Evolutionary conservation across 768 basidiomycete species (phyloP), one percentile per base, ranked within the genome.

Genomic region (Tylopilus vinaceipallidus): DNA sequence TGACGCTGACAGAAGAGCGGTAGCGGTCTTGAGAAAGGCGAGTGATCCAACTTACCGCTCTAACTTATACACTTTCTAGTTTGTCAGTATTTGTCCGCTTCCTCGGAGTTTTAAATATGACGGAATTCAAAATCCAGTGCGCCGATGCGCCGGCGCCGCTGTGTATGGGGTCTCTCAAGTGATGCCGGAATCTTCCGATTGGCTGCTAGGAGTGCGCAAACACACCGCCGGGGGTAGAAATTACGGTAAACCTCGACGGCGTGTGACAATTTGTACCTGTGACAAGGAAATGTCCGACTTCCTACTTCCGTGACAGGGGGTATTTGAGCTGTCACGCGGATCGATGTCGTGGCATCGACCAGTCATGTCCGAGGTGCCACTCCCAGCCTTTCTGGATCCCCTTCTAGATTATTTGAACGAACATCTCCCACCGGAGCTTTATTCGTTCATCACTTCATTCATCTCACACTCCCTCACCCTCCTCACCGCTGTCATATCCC

Each of bases 381-480:
- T 82, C 23, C 78, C 78, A n/a, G 71, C 66, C 20, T 63, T 82
- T 45, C 63, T 88, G 49, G 76, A 79, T 51, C 77, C 79, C 14
- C 29, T 82, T 2, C 73, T 90, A 33, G 62, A 75, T 6, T 83
- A 75, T 59, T 67, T 89, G 22, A 67, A 75, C 19, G 76, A 78
- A 9, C 68, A 60, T 36, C 72, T 90, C 1, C 86, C 88, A 10
- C 65, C 73, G 6, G 77, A 80, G 6, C 58, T 84, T 11, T 85
- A 80, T 63, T 72, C 72, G 14, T 62, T 84, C 24, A 53, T 82
- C 42, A 58, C 80, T 45, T 74, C 72, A 11, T 57, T 82, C 45
- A 53, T 85, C 36, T 78, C 83, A 2, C 75, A 86, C 57, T 53
- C 71, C 2, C 66, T 86, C 17, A 73, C 79, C 3, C 68, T 86